Conservation (phyloP, 805 yeast species). For the Metschnikowia baotianmanensis region DNA sequence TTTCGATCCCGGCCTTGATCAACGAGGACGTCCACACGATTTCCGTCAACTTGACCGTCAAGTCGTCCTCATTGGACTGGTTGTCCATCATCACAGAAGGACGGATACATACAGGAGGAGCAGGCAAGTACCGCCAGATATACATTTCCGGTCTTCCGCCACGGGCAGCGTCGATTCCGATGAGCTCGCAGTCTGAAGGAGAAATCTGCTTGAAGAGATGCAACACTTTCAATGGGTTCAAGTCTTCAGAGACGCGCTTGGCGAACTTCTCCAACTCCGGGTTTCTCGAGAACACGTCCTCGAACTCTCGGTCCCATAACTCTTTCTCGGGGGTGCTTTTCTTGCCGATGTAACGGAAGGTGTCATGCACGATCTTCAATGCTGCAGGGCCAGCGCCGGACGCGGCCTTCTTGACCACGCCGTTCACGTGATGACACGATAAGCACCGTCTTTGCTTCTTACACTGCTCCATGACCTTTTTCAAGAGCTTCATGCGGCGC, state of each 20-base stretch:
- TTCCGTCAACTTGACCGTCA: constrained; percentile 93
- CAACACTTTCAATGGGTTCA: constrained; percentile 87
- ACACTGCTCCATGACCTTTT: constrained; percentile 84
- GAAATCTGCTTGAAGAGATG: constrained; percentile 81
- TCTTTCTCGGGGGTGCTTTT: constrained; percentile 80
- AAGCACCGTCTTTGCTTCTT: constrained; percentile 92
- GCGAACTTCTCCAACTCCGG: constrained; percentile 89
- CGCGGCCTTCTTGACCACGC: constrained; percentile 96
- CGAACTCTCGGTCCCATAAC: constrained; percentile 85
- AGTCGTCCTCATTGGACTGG: constrained; percentile 94
- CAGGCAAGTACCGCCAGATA: constrained; percentile 95
- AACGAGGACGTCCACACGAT: constrained; percentile 95
- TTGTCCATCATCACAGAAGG: constrained; percentile 94
- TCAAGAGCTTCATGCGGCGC: constrained; percentile 85
- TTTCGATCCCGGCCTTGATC: constrained; percentile 91
- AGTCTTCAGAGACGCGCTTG: constrained; percentile 86
- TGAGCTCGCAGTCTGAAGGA: constrained; percentile 86
- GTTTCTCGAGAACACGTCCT: constrained; percentile 64
- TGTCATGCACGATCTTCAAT: constrained; percentile 90
- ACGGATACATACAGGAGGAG: constrained; percentile 98
- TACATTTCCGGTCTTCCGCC: constrained; percentile 96
- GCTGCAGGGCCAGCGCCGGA: constrained; percentile 92
- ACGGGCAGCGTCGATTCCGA: constrained; percentile 84
- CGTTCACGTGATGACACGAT: constrained; percentile 84
- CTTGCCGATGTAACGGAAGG: constrained; percentile 94